A percentile compares a stretch with the other conserved stretches of the same genome.
Conservation (phyloP, 2,329 filamentous ascomycete genomes). For the Neonectria magnoliae region DNA sequence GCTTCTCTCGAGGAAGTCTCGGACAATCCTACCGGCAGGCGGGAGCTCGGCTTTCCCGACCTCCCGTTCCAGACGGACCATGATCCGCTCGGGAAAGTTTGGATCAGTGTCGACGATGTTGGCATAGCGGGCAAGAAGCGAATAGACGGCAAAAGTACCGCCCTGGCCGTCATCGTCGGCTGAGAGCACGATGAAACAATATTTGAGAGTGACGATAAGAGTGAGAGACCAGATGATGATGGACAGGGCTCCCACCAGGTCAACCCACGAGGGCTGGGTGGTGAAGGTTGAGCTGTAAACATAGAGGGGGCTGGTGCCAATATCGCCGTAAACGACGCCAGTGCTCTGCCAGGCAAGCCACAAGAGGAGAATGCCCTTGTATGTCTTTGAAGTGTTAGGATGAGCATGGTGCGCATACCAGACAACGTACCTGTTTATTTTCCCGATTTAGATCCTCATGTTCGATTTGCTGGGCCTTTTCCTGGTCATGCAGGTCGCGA, state of each 20-base stretch:
- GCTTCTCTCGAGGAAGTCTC: constrained; percentile 68
- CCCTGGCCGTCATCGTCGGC: constrained; percentile 79
- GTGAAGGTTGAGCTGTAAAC: constrained; percentile 76
- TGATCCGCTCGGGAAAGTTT: constrained; percentile 56
- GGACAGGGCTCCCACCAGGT: constrained; percentile 72
- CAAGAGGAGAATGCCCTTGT: constrained; percentile 40
- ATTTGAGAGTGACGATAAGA: constrained; percentile 76
- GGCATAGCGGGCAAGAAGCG: constrained; percentile 67
- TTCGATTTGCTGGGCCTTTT: constrained; percentile 44
- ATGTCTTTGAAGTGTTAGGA: constrained; percentile 36
- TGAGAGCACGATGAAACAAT: constrained; percentile 70
- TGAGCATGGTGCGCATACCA: background rate
- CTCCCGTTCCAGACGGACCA: constrained; percentile 68
- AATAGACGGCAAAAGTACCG: constrained; percentile 75
- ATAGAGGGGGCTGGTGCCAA: constrained; percentile 74
- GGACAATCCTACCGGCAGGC: constrained; percentile 60
- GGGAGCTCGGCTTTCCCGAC: constrained; percentile 64
- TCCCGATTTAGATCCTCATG: constrained; percentile 42
- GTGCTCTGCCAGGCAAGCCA: constrained; percentile 72
- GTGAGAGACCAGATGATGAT: constrained; percentile 76
- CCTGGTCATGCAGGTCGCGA: constrained; percentile 43
- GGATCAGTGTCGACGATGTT: constrained; percentile 70
- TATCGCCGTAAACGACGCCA: constrained; percentile 76
- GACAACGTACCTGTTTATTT: constrained; percentile 41
- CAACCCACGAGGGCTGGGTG: constrained; percentile 62